Conservation (phyloP, 2,329 filamentous ascomycete genomes). For the Scortechinia acanthostroma region DNA sequence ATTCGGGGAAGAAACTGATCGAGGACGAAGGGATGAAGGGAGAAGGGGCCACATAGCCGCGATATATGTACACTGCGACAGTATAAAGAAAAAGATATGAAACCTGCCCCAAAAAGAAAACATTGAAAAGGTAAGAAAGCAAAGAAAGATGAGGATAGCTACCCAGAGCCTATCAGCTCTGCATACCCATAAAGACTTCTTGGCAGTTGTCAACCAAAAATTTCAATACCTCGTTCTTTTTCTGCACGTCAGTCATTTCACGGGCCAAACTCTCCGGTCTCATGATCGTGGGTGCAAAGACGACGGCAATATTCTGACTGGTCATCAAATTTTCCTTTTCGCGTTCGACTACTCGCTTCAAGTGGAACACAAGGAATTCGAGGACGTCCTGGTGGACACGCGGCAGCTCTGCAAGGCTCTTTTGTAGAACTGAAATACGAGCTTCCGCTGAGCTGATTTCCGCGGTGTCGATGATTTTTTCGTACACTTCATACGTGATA, state of each 20-base stretch:
- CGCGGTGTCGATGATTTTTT: constrained; percentile 49
- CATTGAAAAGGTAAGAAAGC: neutral
- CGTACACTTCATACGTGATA: constrained; percentile 62
- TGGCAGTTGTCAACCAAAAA: constrained; percentile 57
- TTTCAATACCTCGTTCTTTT: constrained; percentile 58
- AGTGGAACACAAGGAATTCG: constrained; percentile 57
- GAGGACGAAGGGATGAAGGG: neutral
- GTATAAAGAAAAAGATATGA: neutral
- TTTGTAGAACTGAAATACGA: neutral
- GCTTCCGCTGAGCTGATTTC: constrained; percentile 17
- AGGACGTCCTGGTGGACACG: constrained; percentile 55
- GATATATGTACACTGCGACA: neutral
- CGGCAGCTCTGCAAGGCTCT: constrained; percentile 41
- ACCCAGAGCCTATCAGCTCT: neutral
- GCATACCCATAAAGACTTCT: constrained; percentile 34
- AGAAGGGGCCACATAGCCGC: neutral
- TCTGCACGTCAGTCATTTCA: constrained; percentile 60
- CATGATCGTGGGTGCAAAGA: constrained; percentile 67
- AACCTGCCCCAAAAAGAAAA: neutral
- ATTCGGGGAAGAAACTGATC: too few species aligned
- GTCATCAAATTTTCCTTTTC: constrained; percentile 38
- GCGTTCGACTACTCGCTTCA: constrained; percentile 48
- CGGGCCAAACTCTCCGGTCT: constrained; percentile 53
- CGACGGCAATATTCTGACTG: constrained; percentile 59
- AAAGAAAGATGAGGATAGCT: neutral